phyloP scores from a whole-genome alignment of 106 monocot species.

The Apostasia shenzhenica region DNA sequence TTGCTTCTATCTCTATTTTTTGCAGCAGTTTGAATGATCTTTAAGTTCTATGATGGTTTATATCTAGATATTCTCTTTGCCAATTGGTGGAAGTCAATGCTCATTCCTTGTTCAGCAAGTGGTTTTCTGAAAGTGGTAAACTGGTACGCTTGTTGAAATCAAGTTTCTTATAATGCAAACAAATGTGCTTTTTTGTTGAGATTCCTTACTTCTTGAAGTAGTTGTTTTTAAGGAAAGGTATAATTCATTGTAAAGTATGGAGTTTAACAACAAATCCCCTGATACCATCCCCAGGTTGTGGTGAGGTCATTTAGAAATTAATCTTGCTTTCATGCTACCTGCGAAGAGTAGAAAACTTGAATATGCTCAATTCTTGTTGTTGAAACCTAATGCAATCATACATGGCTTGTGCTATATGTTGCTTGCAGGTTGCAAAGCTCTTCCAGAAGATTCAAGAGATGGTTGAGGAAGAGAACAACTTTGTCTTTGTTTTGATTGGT shows the following conservation, averaged over 20 bases:
- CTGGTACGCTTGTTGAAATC: constrained; percentile 44
- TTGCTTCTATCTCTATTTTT: neutral
- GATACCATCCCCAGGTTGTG: too few species aligned
- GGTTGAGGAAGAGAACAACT: constrained; percentile 94
- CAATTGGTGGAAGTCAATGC: constrained; percentile 99
- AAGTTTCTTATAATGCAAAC: neutral
- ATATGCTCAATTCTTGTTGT: too few species aligned
- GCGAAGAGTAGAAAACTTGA: too few species aligned
- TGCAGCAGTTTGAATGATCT: neutral
- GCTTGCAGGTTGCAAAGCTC: constrained; percentile 82
- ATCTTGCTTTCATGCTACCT: too few species aligned
- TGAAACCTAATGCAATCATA: too few species aligned
- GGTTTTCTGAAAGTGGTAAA: constrained; percentile 99
- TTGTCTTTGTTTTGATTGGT: constrained; percentile 99
- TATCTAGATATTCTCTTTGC: constrained; percentile 68
- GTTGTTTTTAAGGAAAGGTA: neutral
- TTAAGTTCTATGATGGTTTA: constrained; percentile 10
- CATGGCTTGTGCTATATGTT: neutral
- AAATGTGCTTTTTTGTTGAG: neutral
- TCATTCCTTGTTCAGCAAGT: constrained; percentile 98
- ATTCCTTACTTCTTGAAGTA: neutral
- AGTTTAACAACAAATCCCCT: too few species aligned
- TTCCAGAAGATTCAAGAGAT: constrained; percentile 99
- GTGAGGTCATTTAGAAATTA: too few species aligned
- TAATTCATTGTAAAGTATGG: too few species aligned